Conservation (phyloP, 257 asterid genomes). For the Solanum medicagineum region DNA sequence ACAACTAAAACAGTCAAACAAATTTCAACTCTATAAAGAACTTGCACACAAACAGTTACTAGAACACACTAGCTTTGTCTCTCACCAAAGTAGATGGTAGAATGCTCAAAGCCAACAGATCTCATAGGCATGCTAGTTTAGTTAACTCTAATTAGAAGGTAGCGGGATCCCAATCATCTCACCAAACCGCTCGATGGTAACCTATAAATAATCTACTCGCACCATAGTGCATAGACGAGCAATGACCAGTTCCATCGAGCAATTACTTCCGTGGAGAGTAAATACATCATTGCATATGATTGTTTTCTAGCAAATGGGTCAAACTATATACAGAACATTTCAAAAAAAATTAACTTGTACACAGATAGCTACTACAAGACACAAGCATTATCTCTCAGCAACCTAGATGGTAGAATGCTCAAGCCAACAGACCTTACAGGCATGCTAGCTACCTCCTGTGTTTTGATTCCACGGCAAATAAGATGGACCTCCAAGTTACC, state of each 20-base stretch:
- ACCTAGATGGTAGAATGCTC: neutral
- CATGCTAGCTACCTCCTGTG: neutral
- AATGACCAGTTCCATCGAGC: neutral
- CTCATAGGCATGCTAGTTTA: neutral
- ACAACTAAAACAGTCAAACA: too few relatives aligned
- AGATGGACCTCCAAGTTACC: conserved; percentile 2
- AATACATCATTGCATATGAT: neutral
- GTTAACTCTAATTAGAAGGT: neutral
- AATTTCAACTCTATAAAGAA: neutral
- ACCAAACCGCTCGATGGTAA: neutral
- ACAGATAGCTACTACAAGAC: neutral
- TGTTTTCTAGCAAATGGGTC: neutral
- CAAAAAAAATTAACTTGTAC: neutral
- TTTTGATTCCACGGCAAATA: neutral
- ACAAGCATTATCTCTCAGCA: neutral
- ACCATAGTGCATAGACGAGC: neutral
- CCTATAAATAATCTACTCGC: neutral
- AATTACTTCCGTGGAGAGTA: neutral
- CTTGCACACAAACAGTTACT: neutral
- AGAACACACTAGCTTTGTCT: neutral
- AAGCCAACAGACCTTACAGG: neutral
- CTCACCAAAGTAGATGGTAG: neutral
- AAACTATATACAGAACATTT: neutral
- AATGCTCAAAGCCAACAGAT: neutral
- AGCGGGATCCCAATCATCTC: neutral